Percentiles rank a stretch among this genome's conserved stretches.
Evolutionary conservation across 2,329 filamentous ascomycete genomes (phyloP).

Genomic region (Aspergillus sp.): DNA sequence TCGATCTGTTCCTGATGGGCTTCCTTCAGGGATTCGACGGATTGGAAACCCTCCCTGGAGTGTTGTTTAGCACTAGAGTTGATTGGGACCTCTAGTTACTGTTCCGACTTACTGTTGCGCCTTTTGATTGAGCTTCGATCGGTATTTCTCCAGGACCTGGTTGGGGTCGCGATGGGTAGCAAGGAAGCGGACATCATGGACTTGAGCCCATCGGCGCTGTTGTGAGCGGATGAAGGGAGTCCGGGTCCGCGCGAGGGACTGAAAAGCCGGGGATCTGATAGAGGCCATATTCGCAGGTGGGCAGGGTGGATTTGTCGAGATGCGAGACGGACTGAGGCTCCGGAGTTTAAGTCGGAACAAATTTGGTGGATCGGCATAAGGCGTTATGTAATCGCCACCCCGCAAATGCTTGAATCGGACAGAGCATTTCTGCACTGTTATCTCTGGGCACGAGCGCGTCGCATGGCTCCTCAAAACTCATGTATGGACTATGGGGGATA

Average conservation of each 20-base stretch:
- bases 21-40: slow-evolving; percentile 62
- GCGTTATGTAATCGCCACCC: slow-evolving; percentile 9
- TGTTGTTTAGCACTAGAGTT: slow-evolving; percentile 16
- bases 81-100: not conserved
- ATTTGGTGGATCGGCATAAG: not conserved
- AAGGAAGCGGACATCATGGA: slow-evolving; percentile 88
- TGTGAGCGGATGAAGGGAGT: slow-evolving; percentile 30
- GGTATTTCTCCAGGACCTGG: slow-evolving; percentile 79
- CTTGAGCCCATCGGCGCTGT: slow-evolving; percentile 85
- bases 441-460: too few relatives aligned
- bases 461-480: too few relatives aligned
- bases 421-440: too few relatives aligned
- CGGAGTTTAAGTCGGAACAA: slow-evolving; percentile 2
- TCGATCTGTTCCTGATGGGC: slow-evolving; percentile 84
- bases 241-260: slow-evolving; percentile 43
- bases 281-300: slow-evolving; percentile 48
- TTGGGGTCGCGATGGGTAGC: slow-evolving; percentile 69
- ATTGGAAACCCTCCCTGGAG: slow-evolving; percentile 64
- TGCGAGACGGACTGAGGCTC: not conserved
- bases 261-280: slow-evolving; percentile 50
- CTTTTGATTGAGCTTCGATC: slow-evolving; percentile 78
- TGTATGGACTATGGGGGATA: too few relatives aligned
- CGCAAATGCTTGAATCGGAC: not conserved
- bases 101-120: slow-evolving; percentile 60
- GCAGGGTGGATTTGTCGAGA: slow-evolving; percentile 2